A percentile compares a stretch with the other conserved stretches of the same genome.
Evolutionary conservation across 2,329 filamentous ascomycete genomes (phyloP).

Genomic region (Karstenula rhodostoma): DNA sequence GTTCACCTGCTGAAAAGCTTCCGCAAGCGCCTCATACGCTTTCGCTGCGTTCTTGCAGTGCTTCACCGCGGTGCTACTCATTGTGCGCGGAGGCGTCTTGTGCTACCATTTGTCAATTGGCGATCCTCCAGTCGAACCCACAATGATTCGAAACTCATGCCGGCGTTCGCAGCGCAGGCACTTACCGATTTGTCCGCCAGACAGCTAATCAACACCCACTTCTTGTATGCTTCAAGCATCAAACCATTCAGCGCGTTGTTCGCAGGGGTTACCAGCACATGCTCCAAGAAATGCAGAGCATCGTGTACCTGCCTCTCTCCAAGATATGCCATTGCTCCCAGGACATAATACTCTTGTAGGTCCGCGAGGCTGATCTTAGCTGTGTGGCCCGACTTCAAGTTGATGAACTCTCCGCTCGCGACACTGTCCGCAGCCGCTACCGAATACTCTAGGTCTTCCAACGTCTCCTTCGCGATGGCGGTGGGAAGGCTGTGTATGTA

Average conservation of each 20-base stretch:
- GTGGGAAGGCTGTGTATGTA: conserved; percentile 72
- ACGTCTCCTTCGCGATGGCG: conserved; percentile 35
- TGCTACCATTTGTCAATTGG: conserved; percentile 40
- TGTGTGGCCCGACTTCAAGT: conserved; percentile 65
- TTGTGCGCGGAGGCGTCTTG: conserved; percentile 63
- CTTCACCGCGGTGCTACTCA: conserved; percentile 62
- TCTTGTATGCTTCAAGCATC: conserved; percentile 91
- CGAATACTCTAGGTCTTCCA: conserved; percentile 49
- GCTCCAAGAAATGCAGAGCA: conserved; percentile 57
- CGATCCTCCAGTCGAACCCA: neutral
- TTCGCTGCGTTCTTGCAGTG: conserved; percentile 67
- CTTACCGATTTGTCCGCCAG: conserved; percentile 71
- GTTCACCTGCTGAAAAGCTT: conserved; percentile 66
- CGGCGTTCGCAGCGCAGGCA: conserved; percentile 5
- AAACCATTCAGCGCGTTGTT: conserved; percentile 73
- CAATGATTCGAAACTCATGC: conserved; percentile 10
- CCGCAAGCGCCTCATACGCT: conserved; percentile 75
- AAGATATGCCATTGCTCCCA: conserved; percentile 59
- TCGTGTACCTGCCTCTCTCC: conserved; percentile 53
- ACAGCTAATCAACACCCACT: conserved; percentile 82
- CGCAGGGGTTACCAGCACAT: conserved; percentile 68
- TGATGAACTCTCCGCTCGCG: conserved; percentile 66
- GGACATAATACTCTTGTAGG: conserved; percentile 64
- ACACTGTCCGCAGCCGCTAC: conserved; percentile 52
- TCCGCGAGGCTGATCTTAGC: conserved; percentile 59